Base-by-base conservation (phyloP, 2,329 filamentous ascomycete species). In the Trichoderma sp. region DNA sequence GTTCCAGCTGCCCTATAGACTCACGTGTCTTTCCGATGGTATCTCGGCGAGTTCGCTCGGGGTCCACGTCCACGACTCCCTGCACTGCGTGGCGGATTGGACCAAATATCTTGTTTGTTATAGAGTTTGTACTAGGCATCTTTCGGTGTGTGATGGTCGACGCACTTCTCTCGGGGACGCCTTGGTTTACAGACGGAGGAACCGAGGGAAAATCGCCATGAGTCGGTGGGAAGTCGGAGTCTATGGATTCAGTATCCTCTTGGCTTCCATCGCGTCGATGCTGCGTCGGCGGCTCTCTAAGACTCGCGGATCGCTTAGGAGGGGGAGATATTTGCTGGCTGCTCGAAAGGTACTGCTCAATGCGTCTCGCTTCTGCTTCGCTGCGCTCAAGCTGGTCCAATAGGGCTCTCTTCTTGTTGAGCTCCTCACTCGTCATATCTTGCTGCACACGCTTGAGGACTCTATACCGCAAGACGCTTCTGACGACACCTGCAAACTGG, bases 21-120 rank as follows among this genome's bases (percentile, higher is more conserved):
- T 99, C 96, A 72, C 91, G 90, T 0, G 96, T 99, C 85, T 97
- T 98, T 49, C 95, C 94, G 74, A 99, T 97, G 72, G 93, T 91
- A 78, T 99, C 96, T 66, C 96, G 87, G 65, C 96, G 87, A 54
- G 94, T 97, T 71, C 94, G 87, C 81, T 99, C 96, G 0, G 96
- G 96, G 77, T 99, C 96, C 52, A 96, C 93, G 77, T 99, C 96
- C 1, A 96, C 95, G 75, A 98, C 95, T 4, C 96, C 96, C 76
- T 98, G 93, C 39, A 98, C 93, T 0, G 96, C 96, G 80, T 99
- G 95, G 67, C 93, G 96, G 71, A 99, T 91, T 13, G 94, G 92
- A 0, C 95, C 96, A 78, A 99, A 98, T 64, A 99, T 93, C 81
- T 95, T 97, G 76, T 89, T 90, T 1, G 94, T 94, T 71, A 98